phyloP scores from a whole-genome alignment of 1,139 yeast genomes.

The Kodamaea alishanica region DNA sequence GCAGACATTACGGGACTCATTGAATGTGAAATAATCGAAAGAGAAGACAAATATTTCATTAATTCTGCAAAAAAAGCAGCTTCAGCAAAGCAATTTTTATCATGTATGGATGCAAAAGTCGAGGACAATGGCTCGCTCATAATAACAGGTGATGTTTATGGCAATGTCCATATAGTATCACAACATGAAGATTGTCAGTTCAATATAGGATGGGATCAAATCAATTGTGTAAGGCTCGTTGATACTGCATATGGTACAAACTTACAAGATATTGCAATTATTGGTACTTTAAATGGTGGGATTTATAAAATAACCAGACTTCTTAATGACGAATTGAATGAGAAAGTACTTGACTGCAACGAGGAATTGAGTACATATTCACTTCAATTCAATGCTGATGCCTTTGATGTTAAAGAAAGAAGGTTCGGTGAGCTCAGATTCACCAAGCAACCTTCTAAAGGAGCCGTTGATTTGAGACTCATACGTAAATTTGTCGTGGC shows the following conservation, averaged over 20 bases:
- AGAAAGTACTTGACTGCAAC: conserved; percentile 12
- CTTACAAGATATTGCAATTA: conserved; percentile 16
- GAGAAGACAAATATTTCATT: not conserved
- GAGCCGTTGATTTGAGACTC: conserved; percentile 17
- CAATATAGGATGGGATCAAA: conserved; percentile 30
- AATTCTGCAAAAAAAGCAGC: not conserved
- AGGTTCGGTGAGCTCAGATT: conserved; percentile 1
- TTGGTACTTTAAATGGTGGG: conserved; percentile 40
- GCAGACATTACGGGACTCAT: conserved; percentile 6
- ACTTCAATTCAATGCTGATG: conserved; percentile 5
- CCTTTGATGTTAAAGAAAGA: conserved; percentile 3
- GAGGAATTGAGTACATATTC: conserved; percentile 16
- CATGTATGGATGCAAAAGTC: conserved; percentile 4
- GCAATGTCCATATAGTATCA: conserved; percentile 22
- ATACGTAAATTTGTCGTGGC: conserved; percentile 15
- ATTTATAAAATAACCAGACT: conserved; percentile 18
- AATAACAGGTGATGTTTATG: conserved; percentile 30
- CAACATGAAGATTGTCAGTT: conserved; percentile 7
- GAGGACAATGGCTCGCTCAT: not conserved
- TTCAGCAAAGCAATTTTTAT: conserved; percentile 4
- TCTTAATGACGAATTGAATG: conserved; percentile 10
- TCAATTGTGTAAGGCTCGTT: conserved; percentile 21
- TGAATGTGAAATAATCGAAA: conserved; percentile 2
- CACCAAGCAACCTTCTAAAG: conserved; percentile 14
- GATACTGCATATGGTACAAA: conserved; percentile 4